phyloP scores from a whole-genome alignment of 768 basidiomycete species.

The Boletus barrowsii region DNA sequence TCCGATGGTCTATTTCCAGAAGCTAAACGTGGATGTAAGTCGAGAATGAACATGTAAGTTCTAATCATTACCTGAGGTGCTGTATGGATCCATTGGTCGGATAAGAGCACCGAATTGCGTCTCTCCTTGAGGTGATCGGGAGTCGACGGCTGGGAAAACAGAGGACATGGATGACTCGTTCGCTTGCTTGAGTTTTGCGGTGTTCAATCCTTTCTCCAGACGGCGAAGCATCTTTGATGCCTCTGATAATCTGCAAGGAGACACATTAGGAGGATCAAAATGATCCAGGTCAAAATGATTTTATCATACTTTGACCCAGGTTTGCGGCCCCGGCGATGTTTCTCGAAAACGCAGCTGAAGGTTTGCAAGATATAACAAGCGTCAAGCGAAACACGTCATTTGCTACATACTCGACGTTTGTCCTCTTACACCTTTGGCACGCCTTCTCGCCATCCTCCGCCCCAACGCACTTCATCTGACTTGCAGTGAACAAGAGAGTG shows the following conservation, averaged over 20 bases:
- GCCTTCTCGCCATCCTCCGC: conserved; percentile 79
- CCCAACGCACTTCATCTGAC: conserved; percentile 88
- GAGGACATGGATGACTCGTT: conserved; percentile 33
- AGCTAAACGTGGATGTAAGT: conserved; percentile 13
- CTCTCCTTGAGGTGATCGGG: conserved; percentile 24
- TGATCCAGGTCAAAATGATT: conserved; percentile 3
- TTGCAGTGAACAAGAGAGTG: conserved; percentile 15
- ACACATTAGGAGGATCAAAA: conserved; percentile 7
- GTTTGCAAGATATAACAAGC: conserved; percentile 14
- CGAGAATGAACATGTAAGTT: background rate
- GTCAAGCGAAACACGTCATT: conserved; percentile 2
- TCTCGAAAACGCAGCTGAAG: conserved; percentile 78
- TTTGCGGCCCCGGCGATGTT: conserved; percentile 84
- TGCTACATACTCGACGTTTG: conserved; percentile 63
- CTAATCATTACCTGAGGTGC: conserved; percentile 25
- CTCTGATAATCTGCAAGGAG: conserved; percentile 64
- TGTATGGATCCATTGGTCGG: conserved; percentile 30
- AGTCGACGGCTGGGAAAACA: conserved; percentile 33
- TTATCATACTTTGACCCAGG: conserved; percentile 78
- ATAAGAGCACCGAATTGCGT: conserved; percentile 29
- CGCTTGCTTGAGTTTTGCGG: conserved; percentile 67
- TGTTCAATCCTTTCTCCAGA: conserved; percentile 79
- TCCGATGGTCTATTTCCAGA: conserved; percentile 29
- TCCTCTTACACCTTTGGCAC: conserved; percentile 82
- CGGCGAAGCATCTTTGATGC: conserved; percentile 87